Base-by-base conservation (phyloP, 1,284 basidiomycete genomes). In the Hemileia vastatrix region DNA sequence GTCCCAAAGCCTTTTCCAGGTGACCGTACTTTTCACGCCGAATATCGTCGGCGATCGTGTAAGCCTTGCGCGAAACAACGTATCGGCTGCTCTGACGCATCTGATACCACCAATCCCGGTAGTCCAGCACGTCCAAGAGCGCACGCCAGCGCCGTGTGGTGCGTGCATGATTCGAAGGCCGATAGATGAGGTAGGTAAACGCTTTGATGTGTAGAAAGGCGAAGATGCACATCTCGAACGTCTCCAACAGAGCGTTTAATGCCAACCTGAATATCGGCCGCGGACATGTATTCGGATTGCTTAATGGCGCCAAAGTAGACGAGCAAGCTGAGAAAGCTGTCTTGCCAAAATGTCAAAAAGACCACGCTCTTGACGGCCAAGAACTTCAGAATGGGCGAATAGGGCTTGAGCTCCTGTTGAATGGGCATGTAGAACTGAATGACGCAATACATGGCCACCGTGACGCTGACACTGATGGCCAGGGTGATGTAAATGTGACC, bases 271-370 rank as follows among this genome's bases (percentile, higher is more conserved):
- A 88, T 84, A 70, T 88, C 84, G 19, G 82, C 82, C 3, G 85
- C 83, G 1, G 86, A 86, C 83, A 72, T 75, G 52, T 75, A 86
- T 82, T 70, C 67, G n/a, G 68, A 64, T 70, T 83, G 80, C 75
- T 86, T 86, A 66, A 89, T 82, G 2, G 85, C 79, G 0, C 80
- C 81, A 57, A 85, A 78, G 75, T 81, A 79, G 44, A 79, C 80
- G 15, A 88, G 79, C 3, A 83, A 66, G 1, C 82, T 82, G 15
- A 88, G 78, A 47, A 83, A 78, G 0, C 82, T 83, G 6, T 83
- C 81, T 74, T 88, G 86, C 87, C 86, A 88, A 71, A 89, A 88
- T 9, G 85, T 87, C 43, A 88, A 77, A 72, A 88, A 88, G 0
- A 88, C 86, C 62, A 87, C 84, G 59, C 85, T 83, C 72, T 87